Percentiles rank a stretch among this genome's conserved stretches.
Conservation (phyloP, 768 basidiomycete genomes). For the Tylopilus plumbeoviolaceoides region DNA sequence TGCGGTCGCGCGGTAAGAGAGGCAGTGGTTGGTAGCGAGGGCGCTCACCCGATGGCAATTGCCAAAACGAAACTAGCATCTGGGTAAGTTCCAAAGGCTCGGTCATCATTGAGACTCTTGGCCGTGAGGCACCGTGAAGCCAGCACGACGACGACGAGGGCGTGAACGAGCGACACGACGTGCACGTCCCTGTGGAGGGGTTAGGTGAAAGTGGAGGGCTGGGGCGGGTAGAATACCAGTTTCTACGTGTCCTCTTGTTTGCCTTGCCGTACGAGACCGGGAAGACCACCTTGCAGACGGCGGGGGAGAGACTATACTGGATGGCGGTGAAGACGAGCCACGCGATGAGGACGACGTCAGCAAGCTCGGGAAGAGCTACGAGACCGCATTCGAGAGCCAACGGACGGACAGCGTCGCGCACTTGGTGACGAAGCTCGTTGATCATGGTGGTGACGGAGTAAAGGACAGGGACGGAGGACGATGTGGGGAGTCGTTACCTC, state of each 20-base stretch:
- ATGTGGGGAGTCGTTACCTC: slow-evolving; percentile 12
- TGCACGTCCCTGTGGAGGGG: slow-evolving; percentile 54
- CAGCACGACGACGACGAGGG: slow-evolving; percentile 61
- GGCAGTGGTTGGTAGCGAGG: neutral
- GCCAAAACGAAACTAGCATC: slow-evolving; percentile 55
- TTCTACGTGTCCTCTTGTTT: slow-evolving; percentile 46
- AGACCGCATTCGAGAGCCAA: slow-evolving; percentile 40
- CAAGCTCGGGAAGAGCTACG: slow-evolving; percentile 50
- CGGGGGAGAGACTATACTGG: slow-evolving; percentile 57
- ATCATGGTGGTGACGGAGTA: slow-evolving; percentile 19
- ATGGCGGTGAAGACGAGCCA: slow-evolving; percentile 55
- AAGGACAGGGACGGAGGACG: neutral
- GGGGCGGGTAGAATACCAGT: slow-evolving; percentile 43
- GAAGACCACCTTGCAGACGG: slow-evolving; percentile 43
- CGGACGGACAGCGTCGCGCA: slow-evolving; percentile 30
- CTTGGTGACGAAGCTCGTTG: slow-evolving; percentile 24
- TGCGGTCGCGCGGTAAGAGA: neutral
- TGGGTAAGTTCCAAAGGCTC: slow-evolving; percentile 73
- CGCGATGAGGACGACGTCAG: slow-evolving; percentile 50
- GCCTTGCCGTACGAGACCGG: slow-evolving; percentile 48
- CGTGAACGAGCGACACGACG: slow-evolving; percentile 70
- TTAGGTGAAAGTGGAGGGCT: neutral
- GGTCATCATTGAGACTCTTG: slow-evolving; percentile 50
- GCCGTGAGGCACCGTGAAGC: slow-evolving; percentile 51
- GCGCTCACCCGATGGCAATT: slow-evolving; percentile 64